Evolutionary conservation across 257 asterid species (phyloP).

Genomic region (Galeopsis tetrahit): DNA sequence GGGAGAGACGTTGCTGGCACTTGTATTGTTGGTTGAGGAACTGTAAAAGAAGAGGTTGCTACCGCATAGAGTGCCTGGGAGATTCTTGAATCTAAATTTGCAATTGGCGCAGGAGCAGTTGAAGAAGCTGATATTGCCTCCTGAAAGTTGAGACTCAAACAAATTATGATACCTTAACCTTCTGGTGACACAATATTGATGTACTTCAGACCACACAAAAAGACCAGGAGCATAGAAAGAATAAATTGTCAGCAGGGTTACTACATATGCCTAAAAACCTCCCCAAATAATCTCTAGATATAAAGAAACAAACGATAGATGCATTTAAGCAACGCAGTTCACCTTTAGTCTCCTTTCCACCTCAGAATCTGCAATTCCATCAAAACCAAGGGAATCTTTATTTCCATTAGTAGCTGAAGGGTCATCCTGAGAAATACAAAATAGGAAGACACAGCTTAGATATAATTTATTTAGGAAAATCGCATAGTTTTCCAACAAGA

Average conservation of each 20-base stretch:
- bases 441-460: slow-evolving; percentile 24
- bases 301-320: slow-evolving; percentile 26
- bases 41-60: slow-evolving; percentile 61
- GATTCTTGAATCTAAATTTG: slow-evolving; percentile 65
- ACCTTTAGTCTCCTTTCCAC: slow-evolving; percentile 97
- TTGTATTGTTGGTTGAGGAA: slow-evolving; percentile 54
- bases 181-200: slow-evolving; percentile 21
- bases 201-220: slow-evolving; percentile 18
- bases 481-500: slow-evolving; percentile 12
- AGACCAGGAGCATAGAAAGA: slow-evolving; percentile 23
- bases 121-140: slow-evolving; percentile 79
- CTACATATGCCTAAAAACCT: slow-evolving; percentile 4
- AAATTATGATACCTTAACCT: slow-evolving; percentile 23
- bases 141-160: slow-evolving; percentile 44
- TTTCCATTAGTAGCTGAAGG: slow-evolving; percentile 65
- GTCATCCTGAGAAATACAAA: slow-evolving; percentile 68
- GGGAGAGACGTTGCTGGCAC: slow-evolving; percentile 60
- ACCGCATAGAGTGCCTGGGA: slow-evolving; percentile 52
- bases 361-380: slow-evolving; percentile 89
- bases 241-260: slow-evolving; percentile 15
- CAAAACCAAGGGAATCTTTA: slow-evolving; percentile 74
- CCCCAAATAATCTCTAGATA: slow-evolving; percentile 14
- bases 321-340: slow-evolving; percentile 32
- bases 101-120: slow-evolving; percentile 48
- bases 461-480: not conserved